These are phyloP conservation scores for Apiotrichum laibachii DNA, from an alignment of 1,284 basidiomycete genomes.

Conservation along the genomic window DNA sequence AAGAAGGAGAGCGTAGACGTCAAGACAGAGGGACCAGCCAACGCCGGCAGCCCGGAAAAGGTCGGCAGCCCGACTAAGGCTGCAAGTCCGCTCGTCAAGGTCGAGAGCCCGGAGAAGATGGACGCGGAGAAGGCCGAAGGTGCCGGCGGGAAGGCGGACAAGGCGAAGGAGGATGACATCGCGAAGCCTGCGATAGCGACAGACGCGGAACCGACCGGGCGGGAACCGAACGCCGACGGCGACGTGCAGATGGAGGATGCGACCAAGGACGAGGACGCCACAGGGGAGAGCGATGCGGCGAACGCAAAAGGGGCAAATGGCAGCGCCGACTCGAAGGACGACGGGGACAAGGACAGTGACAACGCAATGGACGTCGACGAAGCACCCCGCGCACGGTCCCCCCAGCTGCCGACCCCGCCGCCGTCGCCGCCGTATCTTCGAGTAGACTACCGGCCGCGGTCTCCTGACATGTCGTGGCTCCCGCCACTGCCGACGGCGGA, in stretches of 20 bases:
- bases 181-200: no score
- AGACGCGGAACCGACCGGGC: no score
- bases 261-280: neutral
- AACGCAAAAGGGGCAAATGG: no score
- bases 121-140: constrained; percentile 4
- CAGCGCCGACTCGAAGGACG: no score
- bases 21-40: neutral
- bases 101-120: constrained; percentile 7
- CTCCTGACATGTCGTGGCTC: constrained; percentile 34
- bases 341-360: constrained; percentile 5
- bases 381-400: neutral
- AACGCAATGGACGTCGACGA: neutral
- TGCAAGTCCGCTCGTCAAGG: constrained; percentile 2
- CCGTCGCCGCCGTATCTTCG: constrained; percentile 2
- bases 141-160: neutral
- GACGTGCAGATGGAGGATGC: neutral
- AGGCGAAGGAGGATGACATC: no score
- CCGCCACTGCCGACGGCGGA: constrained; percentile 34
- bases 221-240: neutral
- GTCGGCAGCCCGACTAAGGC: neutral
- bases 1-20: no score
- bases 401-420: neutral
- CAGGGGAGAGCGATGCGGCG: no score
- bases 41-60: neutral
- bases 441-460: constrained; percentile 15